Percentiles rank a stretch among this genome's conserved stretches.
Conservation (phyloP, 202 grass and related monocot species). For the Elaeis oleifera region DNA sequence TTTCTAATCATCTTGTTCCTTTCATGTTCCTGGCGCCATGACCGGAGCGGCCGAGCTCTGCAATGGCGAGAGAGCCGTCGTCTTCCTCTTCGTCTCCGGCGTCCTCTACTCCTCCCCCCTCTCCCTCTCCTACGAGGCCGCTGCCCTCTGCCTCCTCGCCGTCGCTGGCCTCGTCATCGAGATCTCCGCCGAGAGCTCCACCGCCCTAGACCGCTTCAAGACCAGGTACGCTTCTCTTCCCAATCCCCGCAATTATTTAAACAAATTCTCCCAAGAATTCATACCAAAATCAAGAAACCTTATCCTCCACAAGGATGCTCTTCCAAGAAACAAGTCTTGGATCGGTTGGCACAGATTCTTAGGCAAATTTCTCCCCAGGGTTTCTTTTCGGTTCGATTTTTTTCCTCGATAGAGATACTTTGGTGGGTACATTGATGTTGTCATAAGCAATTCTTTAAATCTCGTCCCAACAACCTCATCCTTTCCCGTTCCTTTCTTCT, state of each 20-base stretch:
- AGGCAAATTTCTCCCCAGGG: too few species aligned
- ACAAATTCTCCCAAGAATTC: not conserved
- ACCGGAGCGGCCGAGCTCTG: slow-evolving; percentile 20
- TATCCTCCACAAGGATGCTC: not conserved
- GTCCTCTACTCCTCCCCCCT: slow-evolving; percentile 50
- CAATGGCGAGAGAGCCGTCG: slow-evolving; percentile 75
- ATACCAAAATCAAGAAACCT: not conserved
- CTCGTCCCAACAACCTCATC: too few species aligned
- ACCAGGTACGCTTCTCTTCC: slow-evolving; percentile 35
- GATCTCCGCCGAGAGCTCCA: slow-evolving; percentile 27
- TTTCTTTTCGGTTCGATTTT: too few species aligned
- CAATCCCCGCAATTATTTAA: not conserved
- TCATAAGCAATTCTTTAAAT: too few species aligned
- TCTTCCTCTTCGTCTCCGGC: slow-evolving; percentile 69
- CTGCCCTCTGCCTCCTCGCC: slow-evolving; percentile 39
- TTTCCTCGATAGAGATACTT: too few species aligned
- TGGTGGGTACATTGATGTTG: too few species aligned
- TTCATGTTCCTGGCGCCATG: not conserved
- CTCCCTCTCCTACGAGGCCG: slow-evolving; percentile 33
- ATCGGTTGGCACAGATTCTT: too few species aligned
- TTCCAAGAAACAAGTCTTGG: not conserved
- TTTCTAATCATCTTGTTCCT: too few species aligned
- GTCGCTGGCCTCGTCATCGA: slow-evolving; percentile 50
- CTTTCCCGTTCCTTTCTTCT: too few species aligned
- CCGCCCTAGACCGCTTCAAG: slow-evolving; percentile 42